phyloP scores from a whole-genome alignment of 345 rosid genomes.

The Zanthoxylum bungeanum region DNA sequence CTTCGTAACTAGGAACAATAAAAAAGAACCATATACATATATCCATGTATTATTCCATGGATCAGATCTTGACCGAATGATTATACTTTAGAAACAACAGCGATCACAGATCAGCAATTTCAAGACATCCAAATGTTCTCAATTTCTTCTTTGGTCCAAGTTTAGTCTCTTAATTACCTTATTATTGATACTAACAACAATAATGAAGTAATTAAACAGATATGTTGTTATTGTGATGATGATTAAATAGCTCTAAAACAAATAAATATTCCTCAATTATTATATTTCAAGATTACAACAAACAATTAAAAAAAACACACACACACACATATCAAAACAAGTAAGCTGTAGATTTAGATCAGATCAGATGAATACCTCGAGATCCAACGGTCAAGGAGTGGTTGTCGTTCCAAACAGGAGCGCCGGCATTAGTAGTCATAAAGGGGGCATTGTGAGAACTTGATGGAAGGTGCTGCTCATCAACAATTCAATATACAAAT shows the following conservation, averaged over 20 bases:
- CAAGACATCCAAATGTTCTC: neutral
- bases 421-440: slow-evolving; percentile 79
- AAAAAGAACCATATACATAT: neutral
- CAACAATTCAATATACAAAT: neutral
- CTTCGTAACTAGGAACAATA: neutral
- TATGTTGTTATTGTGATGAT: neutral
- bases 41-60: neutral
- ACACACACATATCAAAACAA: neutral
- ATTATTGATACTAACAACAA: neutral
- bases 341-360: neutral
- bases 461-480: slow-evolving; percentile 57
- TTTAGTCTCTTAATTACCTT: neutral
- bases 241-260: too few species aligned
- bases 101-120: neutral
- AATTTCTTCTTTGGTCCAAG: neutral
- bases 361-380: slow-evolving; percentile 44
- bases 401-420: slow-evolving; percentile 80
- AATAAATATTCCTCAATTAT: too few species aligned
- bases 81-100: too few species aligned
- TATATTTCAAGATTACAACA: neutral
- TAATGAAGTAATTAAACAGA: neutral
- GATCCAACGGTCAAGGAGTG: slow-evolving; percentile 74
- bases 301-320: neutral
- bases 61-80: neutral
- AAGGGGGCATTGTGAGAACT: slow-evolving; percentile 59